Base-by-base conservation (phyloP, 495 filamentous ascomycete species). In the Daldinia childiae region DNA sequence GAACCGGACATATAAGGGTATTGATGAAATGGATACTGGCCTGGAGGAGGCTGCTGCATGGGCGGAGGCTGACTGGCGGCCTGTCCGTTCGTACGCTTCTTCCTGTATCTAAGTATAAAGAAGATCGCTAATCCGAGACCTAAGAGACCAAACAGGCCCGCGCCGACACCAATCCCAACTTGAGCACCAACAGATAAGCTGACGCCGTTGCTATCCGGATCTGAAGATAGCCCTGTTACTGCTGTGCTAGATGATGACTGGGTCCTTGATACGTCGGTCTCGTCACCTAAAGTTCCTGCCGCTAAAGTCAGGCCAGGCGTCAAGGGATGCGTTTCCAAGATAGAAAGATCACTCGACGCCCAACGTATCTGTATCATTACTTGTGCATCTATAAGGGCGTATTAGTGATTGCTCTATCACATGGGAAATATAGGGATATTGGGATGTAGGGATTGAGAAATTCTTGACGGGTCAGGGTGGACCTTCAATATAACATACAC, bases 281-380 rank as follows among this genome's bases (percentile, higher is more conserved):
- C 48, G 4, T 7, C 21, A 38, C 11, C 34, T 14, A 29, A 56
- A 19, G 55, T 61, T 45, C 1, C 36, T 0, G 36, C 14, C 4
- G 58, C 59, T 21, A 68, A 45, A 19, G 43, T 45, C 11, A 74
- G 34, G 17, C 71, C 58, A 41, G 71, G 66, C 0, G 71, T 71
- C 17, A 74, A 41, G 1, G 63, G 62, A 48, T 67, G 71, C 14
- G 71, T 74, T 45, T 70, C 67, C 14, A 68, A 43, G 30, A 64
- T 67, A 21, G 67, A 74, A 24, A 71, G 57, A 36, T 71, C 68
- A 9, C 61, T 66, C 27, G 60, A 54, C 3, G 71, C 71, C 68
- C 71, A 74, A 43, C 71, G 58, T 38, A 71, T 70, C 43, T 70
- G 50, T 45, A 71, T 74, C 62, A 64, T 67, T 19, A 57, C 45